These are phyloP conservation scores for Lactifluus volemus DNA, from an alignment of 768 basidiomycete species.

Conservation along the genomic window DNA sequence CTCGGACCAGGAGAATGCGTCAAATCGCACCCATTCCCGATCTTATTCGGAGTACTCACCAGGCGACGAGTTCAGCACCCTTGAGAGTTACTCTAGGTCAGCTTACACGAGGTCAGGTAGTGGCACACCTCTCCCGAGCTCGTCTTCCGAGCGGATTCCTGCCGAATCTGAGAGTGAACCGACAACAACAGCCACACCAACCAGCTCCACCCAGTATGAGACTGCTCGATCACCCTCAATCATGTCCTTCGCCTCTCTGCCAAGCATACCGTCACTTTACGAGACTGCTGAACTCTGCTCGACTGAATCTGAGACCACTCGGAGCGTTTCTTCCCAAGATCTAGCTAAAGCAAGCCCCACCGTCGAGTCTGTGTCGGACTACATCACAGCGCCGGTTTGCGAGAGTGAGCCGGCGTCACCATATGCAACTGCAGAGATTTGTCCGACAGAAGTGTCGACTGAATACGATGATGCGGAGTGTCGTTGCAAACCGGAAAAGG, in stretches of 20 bases:
- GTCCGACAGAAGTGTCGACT: constrained; percentile 34
- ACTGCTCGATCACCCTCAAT: constrained; percentile 36
- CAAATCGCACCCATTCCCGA: constrained; percentile 26
- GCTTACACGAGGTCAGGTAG: constrained; percentile 11
- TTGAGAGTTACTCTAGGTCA: constrained; percentile 16
- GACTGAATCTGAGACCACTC: constrained; percentile 23
- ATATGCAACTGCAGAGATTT: constrained; percentile 44
- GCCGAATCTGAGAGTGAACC: constrained; percentile 27
- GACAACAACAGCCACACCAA: constrained; percentile 21
- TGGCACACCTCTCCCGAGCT: constrained; percentile 25
- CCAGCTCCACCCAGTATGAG: constrained; percentile 31
- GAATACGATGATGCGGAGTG: constrained; percentile 43
- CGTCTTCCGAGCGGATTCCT: constrained; percentile 24
- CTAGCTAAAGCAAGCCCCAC: constrained; percentile 15
- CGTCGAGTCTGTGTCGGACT: constrained; percentile 35
- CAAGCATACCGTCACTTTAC: constrained; percentile 47
- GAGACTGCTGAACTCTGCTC: constrained; percentile 27
- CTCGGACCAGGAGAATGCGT: constrained; percentile 52
- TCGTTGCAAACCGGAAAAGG: constrained; percentile 19
- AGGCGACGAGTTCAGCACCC: constrained; percentile 19
- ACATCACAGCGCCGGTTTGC: constrained; percentile 35
- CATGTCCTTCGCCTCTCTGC: constrained; percentile 47
- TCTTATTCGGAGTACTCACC: constrained; percentile 22
- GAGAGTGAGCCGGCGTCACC: constrained; percentile 33
- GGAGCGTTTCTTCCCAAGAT: constrained; percentile 5